These are phyloP conservation scores for Cladosporium sp. DNA, from an alignment of 2,329 filamentous ascomycete genomes.

Conservation along the genomic window DNA sequence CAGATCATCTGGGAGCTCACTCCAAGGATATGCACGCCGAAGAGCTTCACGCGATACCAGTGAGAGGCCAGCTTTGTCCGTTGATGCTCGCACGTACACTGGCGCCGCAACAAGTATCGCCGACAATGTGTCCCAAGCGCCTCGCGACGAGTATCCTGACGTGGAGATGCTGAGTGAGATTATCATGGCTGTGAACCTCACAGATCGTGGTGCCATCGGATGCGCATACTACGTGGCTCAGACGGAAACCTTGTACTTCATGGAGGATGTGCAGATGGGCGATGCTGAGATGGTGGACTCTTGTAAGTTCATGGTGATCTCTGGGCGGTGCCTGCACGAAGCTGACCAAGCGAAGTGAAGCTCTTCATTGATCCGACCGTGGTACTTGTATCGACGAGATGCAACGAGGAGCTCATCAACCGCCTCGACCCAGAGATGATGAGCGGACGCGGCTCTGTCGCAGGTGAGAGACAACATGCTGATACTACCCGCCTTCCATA, in stretches of 20 bases:
- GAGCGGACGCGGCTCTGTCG: constrained; percentile 32
- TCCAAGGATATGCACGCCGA: not conserved
- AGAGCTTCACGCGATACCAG: not conserved
- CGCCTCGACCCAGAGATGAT: constrained; percentile 47
- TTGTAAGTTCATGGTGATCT: constrained; percentile 38
- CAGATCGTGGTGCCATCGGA: constrained; percentile 69
- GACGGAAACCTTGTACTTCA: constrained; percentile 70
- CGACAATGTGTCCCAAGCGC: not conserved
- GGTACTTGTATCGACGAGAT: constrained; percentile 59
- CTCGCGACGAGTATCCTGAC: not conserved
- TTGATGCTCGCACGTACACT: not conserved
- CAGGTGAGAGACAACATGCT: constrained; percentile 31
- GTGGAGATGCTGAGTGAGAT: constrained; percentile 63
- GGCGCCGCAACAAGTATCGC: not conserved
- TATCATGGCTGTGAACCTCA: constrained; percentile 78
- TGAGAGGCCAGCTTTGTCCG: not conserved
- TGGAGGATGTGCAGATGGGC: constrained; percentile 73
- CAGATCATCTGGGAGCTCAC: constrained; percentile 2
- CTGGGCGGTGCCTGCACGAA: not conserved
- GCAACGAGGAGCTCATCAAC: constrained; percentile 53
- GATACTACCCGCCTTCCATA: constrained; percentile 59
- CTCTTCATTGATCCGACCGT: constrained; percentile 63
- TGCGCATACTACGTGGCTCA: constrained; percentile 79
- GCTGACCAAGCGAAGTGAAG: constrained; percentile 52
- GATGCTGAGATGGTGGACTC: constrained; percentile 62